Conservation (phyloP, 352 stramenopile species). For the Thalassiosira livingstoniorum region DNA sequence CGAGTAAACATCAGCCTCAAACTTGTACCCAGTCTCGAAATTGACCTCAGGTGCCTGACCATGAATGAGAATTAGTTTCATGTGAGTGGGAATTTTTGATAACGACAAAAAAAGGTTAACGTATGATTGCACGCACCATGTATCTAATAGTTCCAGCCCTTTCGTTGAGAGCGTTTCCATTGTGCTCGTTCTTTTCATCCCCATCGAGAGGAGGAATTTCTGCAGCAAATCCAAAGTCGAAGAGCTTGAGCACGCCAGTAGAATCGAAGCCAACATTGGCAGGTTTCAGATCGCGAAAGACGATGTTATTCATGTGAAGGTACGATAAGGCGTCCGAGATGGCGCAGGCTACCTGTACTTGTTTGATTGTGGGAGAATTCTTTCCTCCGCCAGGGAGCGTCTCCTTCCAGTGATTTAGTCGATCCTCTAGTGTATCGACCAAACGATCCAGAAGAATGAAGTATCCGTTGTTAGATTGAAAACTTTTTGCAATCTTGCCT, state of each 20-base stretch:
- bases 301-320: slow-evolving; percentile 90
- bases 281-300: slow-evolving; percentile 84
- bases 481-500: slow-evolving; percentile 9
- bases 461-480: slow-evolving; percentile 26
- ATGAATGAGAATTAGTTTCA: too few relatives aligned
- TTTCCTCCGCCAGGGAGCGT: neutral
- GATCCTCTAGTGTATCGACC: slow-evolving; percentile 36
- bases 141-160: too few relatives aligned
- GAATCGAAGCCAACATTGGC: slow-evolving; percentile 88
- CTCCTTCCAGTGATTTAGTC: slow-evolving; percentile 36
- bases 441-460: slow-evolving; percentile 55
- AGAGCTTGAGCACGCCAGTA: slow-evolving; percentile 90
- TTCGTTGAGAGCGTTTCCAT: slow-evolving; percentile 6
- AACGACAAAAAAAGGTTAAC: too few relatives aligned
- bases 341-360: slow-evolving; percentile 86
- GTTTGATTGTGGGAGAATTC: neutral
- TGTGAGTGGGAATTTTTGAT: too few relatives aligned
- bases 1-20: too few relatives aligned
- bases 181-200: neutral
- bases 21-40: too few relatives aligned
- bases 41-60: too few relatives aligned
- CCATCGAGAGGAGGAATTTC: slow-evolving; percentile 55
- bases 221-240: slow-evolving; percentile 87
- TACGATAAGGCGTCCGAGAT: slow-evolving; percentile 92
- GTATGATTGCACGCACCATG: too few relatives aligned